Percentiles rank a stretch among this genome's conserved stretches.
Evolutionary conservation across 179 eudicot species (phyloP).

Genomic region (Amaranthus tricolor): DNA sequence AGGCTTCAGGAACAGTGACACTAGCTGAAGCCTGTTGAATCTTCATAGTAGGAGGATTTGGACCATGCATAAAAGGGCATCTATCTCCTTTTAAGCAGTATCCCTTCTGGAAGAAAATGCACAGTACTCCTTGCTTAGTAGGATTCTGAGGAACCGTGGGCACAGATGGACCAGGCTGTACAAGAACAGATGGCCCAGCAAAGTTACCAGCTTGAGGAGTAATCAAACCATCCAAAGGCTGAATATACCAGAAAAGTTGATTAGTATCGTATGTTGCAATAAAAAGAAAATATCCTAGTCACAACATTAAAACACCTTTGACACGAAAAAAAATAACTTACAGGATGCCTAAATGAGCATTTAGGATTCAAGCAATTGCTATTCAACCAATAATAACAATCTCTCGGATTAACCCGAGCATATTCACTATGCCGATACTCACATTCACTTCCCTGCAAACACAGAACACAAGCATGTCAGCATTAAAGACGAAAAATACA

Average conservation of each 20-base stretch:
- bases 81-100: slow-evolving; percentile 71
- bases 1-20: slow-evolving; percentile 37
- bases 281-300: background rate
- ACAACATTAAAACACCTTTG: background rate
- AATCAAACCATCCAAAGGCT: slow-evolving; percentile 67
- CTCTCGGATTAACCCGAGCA: slow-evolving; percentile 89
- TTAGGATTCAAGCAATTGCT: slow-evolving; percentile 79
- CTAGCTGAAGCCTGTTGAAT: slow-evolving; percentile 39
- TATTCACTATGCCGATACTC: slow-evolving; percentile 89
- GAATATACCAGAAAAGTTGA: slow-evolving; percentile 22
- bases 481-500: background rate
- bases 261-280: background rate
- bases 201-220: slow-evolving; percentile 32
- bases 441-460: slow-evolving; percentile 80
- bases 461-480: slow-evolving; percentile 2
- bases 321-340: slow-evolving; percentile 32
- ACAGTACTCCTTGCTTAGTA: slow-evolving; percentile 62
- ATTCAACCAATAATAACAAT: slow-evolving; percentile 81
- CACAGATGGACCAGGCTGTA: slow-evolving; percentile 38
- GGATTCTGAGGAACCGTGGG: slow-evolving; percentile 41
- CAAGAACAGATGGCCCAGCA: slow-evolving; percentile 35
- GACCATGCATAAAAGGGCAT: slow-evolving; percentile 69
- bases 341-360: slow-evolving; percentile 85
- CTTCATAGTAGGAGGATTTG: slow-evolving; percentile 40
- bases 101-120: slow-evolving; percentile 84